Evolutionary conservation across 169 alveolate species (phyloP).

Genomic region (Besnoitia besnoiti): DNA sequence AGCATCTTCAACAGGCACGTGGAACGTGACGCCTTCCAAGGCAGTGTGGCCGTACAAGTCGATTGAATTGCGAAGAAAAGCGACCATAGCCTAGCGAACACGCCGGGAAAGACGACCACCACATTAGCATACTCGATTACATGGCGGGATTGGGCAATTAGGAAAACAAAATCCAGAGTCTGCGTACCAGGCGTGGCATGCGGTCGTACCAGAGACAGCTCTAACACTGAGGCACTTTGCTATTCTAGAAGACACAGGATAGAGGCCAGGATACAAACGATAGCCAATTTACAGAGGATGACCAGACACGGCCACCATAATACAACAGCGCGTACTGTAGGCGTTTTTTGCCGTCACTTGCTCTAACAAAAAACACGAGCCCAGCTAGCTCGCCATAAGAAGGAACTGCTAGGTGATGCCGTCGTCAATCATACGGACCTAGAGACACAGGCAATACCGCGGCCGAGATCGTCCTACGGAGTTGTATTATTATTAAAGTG

Average conservation of each 20-base stretch:
- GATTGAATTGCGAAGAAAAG: not conserved
- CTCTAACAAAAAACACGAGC: no score
- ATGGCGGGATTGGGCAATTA: not conserved
- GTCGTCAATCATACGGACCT: no score
- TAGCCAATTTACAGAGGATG: not conserved
- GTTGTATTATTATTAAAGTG: no score
- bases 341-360: no score
- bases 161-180: no score
- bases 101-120: not conserved
- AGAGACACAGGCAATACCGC: no score
- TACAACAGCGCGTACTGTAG: no score
- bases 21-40: slow-evolving; percentile 24
- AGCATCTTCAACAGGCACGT: slow-evolving; percentile 35
- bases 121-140: not conserved
- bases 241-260: not conserved
- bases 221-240: not conserved
- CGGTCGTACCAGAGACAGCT: not conserved
- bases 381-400: no score
- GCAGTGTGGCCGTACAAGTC: not conserved
- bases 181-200: not conserved
- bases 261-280: not conserved
- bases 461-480: no score
- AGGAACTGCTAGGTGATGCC: no score
- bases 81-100: slow-evolving; percentile 14
- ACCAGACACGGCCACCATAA: no score